Evolutionary conservation across 352 stramenopile species (phyloP).

Genomic region (Phytophthora citricola): DNA sequence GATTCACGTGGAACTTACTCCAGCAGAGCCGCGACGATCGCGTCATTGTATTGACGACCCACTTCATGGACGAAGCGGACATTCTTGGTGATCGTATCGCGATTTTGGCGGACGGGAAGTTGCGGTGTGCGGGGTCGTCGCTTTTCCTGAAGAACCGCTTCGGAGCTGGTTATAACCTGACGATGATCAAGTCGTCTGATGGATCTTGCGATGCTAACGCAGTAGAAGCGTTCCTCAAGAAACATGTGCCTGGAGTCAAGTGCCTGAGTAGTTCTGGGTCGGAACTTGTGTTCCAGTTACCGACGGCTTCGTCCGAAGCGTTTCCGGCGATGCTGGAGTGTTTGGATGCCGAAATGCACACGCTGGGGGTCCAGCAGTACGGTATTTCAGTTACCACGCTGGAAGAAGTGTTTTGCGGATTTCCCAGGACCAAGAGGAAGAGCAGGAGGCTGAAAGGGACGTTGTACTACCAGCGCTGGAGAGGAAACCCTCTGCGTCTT

Average conservation of each 20-base stretch:
- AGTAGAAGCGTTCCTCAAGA: conserved; percentile 44
- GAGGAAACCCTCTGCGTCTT: conserved; percentile 12
- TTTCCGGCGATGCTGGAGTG: conserved; percentile 93
- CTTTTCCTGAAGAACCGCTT: conserved; percentile 96
- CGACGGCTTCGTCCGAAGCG: conserved; percentile 63
- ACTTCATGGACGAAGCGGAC: conserved; percentile 92
- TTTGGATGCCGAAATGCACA: conserved; percentile 58
- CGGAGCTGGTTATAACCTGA: conserved; percentile 92
- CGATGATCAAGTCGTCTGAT: conserved; percentile 50
- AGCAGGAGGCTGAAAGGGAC: conserved; percentile 6
- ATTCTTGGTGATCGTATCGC: conserved; percentile 83
- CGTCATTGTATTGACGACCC: conserved; percentile 84
- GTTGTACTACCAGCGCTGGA: conserved; percentile 8
- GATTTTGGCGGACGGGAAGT: conserved; percentile 93
- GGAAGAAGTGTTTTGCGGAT: conserved; percentile 98
- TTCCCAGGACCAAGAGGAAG: conserved; percentile 52
- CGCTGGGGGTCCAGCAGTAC: conserved; percentile 88
- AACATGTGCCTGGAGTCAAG: conserved; percentile 67
- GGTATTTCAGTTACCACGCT: conserved; percentile 98
- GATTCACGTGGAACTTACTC: conserved; percentile 95
- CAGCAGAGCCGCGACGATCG: conserved; percentile 78
- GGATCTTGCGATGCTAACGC: conserved; percentile 38
- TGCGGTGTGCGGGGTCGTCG: conserved; percentile 87
- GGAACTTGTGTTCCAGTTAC: conserved; percentile 96
- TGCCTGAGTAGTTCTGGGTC: conserved; percentile 93